Evolutionary conservation across 345 rosid genomes (phyloP), one percentile per base, ranked within the genome.

Genomic region (Tarenaya hassleriana): DNA sequence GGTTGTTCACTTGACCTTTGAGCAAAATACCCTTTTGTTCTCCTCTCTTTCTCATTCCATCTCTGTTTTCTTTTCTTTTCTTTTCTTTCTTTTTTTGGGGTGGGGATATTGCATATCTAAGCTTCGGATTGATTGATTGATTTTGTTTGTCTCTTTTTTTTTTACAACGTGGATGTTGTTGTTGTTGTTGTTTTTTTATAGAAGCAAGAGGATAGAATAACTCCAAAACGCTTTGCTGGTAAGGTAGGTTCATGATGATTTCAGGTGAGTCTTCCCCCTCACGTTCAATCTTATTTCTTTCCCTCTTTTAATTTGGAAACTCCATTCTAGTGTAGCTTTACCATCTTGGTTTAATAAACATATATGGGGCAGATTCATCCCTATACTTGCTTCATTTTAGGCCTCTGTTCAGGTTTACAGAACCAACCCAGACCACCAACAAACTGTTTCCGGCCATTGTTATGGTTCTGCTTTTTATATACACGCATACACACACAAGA

Each of bases 131-230:
- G n/a, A 14, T n/a, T n/a, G n/a, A n/a, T 10, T 35, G n/a, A n/a
- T 35, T 35, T 35, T 35, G 9, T 35, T n/a, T 42, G 17, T 12
- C 17, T 10, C 15, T 20, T 20, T 12, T 32, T 3, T 37, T 35
- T 55, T 33, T 43, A 31, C 55, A 40, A 15, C 54, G 50, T 48
- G 62, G 47, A 48, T 24, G 29, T 24, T 24, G 29, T 40, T 44
- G 34, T 42, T 44, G 37, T 21, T 38, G 14, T 53, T 57, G 32
- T 65, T 45, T 29, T 51, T 52, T 66, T 59, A 52, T 66, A 40
- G 70, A 58, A 59, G 55, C 49, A 58, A 58, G 64, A 41, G 62
- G 70, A 65, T 32, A 31, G 19, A 38, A 24, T 59, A 53, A 66
- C 50, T 52, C 33, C 60, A 37, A 50, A 64, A 37, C 50, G 64